These are phyloP conservation scores for Geotrichum macrosporum DNA, from an alignment of 1,139 yeast genomes.

Conservation along the genomic window DNA sequence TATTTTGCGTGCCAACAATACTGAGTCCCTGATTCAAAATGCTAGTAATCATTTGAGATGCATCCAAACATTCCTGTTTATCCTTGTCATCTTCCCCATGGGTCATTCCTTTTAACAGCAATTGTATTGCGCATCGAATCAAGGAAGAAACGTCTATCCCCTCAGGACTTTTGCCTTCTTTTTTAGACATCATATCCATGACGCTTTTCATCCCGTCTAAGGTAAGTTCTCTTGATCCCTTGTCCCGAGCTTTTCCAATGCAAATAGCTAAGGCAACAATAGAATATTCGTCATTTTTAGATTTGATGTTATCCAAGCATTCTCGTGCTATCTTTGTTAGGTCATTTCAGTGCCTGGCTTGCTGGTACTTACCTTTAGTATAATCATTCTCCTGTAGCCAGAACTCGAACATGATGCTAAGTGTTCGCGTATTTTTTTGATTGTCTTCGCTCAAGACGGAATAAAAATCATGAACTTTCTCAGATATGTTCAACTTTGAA, in stretches of 20 bases:
- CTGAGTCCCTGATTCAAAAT: constrained; percentile 16
- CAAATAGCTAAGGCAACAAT: constrained; percentile 18
- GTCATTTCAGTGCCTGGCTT: background rate
- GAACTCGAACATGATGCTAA: constrained; percentile 15
- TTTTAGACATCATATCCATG: constrained; percentile 16
- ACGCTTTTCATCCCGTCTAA: constrained; percentile 18
- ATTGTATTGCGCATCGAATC: constrained; percentile 20
- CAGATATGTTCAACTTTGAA: constrained; percentile 6
- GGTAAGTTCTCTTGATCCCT: constrained; percentile 12
- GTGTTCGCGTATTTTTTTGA: constrained; percentile 14
- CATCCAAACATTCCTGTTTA: constrained; percentile 3
- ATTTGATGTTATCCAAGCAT: constrained; percentile 4
- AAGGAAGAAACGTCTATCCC: constrained; percentile 20
- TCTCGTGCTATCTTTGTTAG: constrained; percentile 9
- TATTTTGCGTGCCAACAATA: background rate
- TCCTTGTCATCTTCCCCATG: constrained; percentile 7
- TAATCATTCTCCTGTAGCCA: constrained; percentile 5
- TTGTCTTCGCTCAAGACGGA: constrained; percentile 1
- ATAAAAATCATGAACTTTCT: constrained; percentile 7
- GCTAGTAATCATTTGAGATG: constrained; percentile 4
- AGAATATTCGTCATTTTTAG: constrained; percentile 10
- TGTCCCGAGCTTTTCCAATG: constrained; percentile 20
- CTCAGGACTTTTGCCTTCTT: constrained; percentile 4
- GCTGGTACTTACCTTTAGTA: constrained; percentile 2
- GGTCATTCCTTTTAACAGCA: constrained; percentile 17